Evolutionary conservation across 2,329 filamentous ascomycete genomes (phyloP).

Genomic region (Talaromyces islandicus): DNA sequence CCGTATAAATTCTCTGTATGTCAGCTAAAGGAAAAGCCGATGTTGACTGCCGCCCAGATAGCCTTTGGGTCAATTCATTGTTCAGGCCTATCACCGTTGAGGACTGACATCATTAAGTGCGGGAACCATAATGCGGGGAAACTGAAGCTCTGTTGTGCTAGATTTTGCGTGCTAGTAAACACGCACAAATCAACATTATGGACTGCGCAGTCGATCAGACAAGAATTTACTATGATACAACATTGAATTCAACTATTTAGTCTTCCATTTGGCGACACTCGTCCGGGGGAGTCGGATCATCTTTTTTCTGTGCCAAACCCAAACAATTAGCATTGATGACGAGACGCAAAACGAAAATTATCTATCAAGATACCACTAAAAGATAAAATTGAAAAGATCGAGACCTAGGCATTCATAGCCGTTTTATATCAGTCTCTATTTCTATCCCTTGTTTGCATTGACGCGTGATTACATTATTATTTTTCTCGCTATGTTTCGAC

Average conservation of each 20-base stretch:
- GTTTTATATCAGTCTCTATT: background rate
- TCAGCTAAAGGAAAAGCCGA: background rate
- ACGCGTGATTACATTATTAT: background rate
- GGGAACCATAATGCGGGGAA: background rate
- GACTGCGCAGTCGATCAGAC: background rate
- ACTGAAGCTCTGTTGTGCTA: no score
- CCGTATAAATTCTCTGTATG: background rate
- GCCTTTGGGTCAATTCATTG: no score
- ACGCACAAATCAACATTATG: no score
- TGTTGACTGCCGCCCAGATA: background rate
- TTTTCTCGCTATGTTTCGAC: background rate
- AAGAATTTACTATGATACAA: background rate
- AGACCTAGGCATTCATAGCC: background rate
- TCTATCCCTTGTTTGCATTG: background rate
- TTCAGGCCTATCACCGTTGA: background rate
- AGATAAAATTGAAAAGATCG: background rate
- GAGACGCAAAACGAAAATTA: background rate
- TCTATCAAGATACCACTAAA: background rate
- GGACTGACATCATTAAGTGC: background rate
- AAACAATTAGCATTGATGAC: background rate
- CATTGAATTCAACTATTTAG: background rate
- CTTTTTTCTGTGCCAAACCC: background rate
- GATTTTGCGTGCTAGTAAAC: no score
- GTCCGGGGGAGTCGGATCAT: background rate
- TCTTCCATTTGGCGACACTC: slow-evolving; percentile 8